Percentiles rank a stretch among this genome's conserved stretches.
Conservation (phyloP, 2,329 filamentous ascomycete genomes). For the Didymella arachidicola region DNA sequence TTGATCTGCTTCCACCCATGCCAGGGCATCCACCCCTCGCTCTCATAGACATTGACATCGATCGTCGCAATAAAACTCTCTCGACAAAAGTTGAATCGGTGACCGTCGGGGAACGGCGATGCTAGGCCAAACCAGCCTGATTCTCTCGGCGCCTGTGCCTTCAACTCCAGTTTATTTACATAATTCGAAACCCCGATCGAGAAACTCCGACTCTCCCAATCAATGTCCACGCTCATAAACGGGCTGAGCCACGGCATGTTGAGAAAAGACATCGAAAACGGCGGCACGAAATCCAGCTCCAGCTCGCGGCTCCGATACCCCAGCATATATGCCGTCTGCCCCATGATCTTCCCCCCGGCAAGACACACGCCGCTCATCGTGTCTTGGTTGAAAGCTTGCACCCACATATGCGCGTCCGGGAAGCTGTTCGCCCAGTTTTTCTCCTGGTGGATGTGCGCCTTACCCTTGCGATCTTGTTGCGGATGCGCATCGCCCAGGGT, state of each 20-base stretch:
- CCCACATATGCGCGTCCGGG: slow-evolving; percentile 53
- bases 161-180: slow-evolving; percentile 52
- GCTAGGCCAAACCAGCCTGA: slow-evolving; percentile 56
- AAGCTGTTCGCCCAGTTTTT: slow-evolving; percentile 61
- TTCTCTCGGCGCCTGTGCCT: slow-evolving; percentile 52
- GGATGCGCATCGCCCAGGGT: slow-evolving; percentile 31
- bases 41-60: slow-evolving; percentile 54
- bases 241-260: slow-evolving; percentile 49
- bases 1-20: slow-evolving; percentile 51
- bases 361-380: slow-evolving; percentile 38
- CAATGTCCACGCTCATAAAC: slow-evolving; percentile 52
- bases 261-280: slow-evolving; percentile 50
- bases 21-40: slow-evolving; percentile 46
- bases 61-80: slow-evolving; percentile 59
- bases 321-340: slow-evolving; percentile 55
- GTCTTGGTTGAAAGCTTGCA: slow-evolving; percentile 39
- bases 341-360: slow-evolving; percentile 46
- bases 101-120: slow-evolving; percentile 57
- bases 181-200: slow-evolving; percentile 50
- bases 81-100: slow-evolving; percentile 54
- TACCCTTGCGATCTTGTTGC: slow-evolving; percentile 40
- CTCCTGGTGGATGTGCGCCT: slow-evolving; percentile 57
- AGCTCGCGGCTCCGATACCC: slow-evolving; percentile 53
- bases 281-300: slow-evolving; percentile 55
- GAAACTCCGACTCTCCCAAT: slow-evolving; percentile 54